Evolutionary conservation across 371 early-diverging fungal genomes (phyloP).

Genomic region (Parasitella parasitica): DNA sequence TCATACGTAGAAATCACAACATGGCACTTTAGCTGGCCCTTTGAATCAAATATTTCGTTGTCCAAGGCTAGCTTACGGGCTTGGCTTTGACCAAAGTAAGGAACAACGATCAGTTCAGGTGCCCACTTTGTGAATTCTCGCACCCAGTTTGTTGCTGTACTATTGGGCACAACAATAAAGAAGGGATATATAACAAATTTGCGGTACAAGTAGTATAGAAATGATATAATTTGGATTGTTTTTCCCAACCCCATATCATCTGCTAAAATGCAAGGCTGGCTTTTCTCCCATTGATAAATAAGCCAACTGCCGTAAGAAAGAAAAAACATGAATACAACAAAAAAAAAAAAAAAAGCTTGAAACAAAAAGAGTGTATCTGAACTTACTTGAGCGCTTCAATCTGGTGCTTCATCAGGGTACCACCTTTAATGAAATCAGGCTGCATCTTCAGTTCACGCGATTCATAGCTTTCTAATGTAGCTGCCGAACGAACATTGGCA

Average conservation of each 20-base stretch:
- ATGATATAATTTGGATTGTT: slow-evolving; percentile 86
- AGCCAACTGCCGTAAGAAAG: too few relatives aligned
- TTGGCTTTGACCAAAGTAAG: slow-evolving; percentile 49
- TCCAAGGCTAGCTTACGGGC: slow-evolving; percentile 57
- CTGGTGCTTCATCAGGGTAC: slow-evolving; percentile 80
- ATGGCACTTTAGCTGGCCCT: slow-evolving; percentile 64
- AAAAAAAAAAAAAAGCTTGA: background rate
- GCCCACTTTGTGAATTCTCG: slow-evolving; percentile 82
- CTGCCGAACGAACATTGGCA: slow-evolving; percentile 28
- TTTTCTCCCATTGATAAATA: slow-evolving; percentile 64
- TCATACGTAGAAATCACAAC: slow-evolving; percentile 84
- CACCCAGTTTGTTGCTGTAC: slow-evolving; percentile 81
- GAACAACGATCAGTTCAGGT: slow-evolving; percentile 62
- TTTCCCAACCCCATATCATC: slow-evolving; percentile 96
- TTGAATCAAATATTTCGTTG: slow-evolving; percentile 59
- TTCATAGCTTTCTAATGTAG: slow-evolving; percentile 26
- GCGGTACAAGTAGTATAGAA: slow-evolving; percentile 59
- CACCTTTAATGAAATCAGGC: slow-evolving; percentile 63
- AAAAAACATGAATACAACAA: too few relatives aligned
- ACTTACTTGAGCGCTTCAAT: slow-evolving; percentile 81
- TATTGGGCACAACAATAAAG: slow-evolving; percentile 83
- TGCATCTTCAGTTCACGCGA: slow-evolving; percentile 58
- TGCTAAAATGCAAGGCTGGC: slow-evolving; percentile 77
- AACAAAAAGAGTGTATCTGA: background rate
- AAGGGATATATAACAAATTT: slow-evolving; percentile 69